These are phyloP conservation scores for Hericium rajendrae DNA, from an alignment of 768 basidiomycete species.

Conservation along the genomic window DNA sequence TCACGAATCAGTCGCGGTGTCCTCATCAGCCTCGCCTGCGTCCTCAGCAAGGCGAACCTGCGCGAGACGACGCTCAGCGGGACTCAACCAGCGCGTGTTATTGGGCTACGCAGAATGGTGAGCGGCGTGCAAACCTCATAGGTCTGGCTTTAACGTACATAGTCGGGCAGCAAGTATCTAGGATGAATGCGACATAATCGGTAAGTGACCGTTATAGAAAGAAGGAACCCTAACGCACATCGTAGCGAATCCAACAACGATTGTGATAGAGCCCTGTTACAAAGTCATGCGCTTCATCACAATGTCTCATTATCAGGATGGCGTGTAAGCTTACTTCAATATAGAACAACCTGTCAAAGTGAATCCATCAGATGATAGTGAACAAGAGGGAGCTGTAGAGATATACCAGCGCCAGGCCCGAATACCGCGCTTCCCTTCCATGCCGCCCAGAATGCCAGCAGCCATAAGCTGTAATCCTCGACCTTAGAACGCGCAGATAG, in stretches of 20 bases:
- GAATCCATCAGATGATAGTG: not conserved
- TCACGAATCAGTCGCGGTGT: constrained; percentile 48
- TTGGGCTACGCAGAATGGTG: constrained; percentile 30
- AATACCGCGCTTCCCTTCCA: constrained; percentile 61
- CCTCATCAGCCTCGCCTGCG: constrained; percentile 56
- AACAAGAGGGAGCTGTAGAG: not conserved
- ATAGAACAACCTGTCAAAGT: constrained; percentile 47
- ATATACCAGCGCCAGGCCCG: constrained; percentile 61
- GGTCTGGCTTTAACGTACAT: constrained; percentile 28
- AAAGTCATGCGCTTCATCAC: not conserved
- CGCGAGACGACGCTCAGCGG: constrained; percentile 44
- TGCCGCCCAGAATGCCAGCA: constrained; percentile 59
- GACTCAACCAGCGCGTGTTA: constrained; percentile 52
- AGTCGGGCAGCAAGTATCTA: constrained; percentile 53
- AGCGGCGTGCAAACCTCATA: not conserved
- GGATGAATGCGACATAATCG: not conserved
- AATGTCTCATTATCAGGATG: not conserved
- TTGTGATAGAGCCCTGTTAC: constrained; percentile 50
- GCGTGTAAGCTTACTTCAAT: constrained; percentile 39
- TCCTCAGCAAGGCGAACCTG: constrained; percentile 61
- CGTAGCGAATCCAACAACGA: constrained; percentile 43
- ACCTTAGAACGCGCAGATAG: not conserved
- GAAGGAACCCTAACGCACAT: constrained; percentile 29
- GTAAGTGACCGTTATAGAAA: not conserved
- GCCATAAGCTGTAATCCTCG: constrained; percentile 39